phyloP scores from a whole-genome alignment of 306 rosid genomes.

The Argentina anserina region DNA sequence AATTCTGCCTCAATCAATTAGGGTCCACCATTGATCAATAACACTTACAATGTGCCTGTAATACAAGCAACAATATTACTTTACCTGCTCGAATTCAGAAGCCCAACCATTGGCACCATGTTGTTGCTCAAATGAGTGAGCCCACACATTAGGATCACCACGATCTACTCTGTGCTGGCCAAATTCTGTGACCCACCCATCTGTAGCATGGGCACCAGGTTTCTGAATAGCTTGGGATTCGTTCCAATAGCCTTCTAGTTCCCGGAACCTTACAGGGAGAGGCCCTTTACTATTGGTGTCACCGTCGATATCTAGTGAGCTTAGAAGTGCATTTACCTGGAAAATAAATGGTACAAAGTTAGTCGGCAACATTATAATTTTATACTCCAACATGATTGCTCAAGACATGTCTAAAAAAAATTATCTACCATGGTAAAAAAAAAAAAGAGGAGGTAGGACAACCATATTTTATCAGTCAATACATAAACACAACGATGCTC shows the following conservation, averaged over 20 bases:
- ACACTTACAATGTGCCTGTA: not conserved
- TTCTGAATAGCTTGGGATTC: constrained; percentile 80
- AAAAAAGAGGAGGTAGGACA: not conserved
- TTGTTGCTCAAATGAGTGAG: constrained; percentile 78
- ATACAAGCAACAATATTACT: constrained; percentile 13
- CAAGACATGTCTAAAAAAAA: not conserved
- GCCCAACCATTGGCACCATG: constrained; percentile 88
- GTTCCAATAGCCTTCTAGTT: constrained; percentile 86
- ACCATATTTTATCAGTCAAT: not conserved
- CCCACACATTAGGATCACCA: constrained; percentile 79
- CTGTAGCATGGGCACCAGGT: constrained; percentile 51
- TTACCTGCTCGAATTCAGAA: constrained; percentile 91
- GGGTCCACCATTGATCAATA: not conserved
- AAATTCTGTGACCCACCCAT: constrained; percentile 84
- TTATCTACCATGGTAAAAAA: not conserved
- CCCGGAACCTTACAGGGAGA: constrained; percentile 62
- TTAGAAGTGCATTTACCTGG: constrained; percentile 89
- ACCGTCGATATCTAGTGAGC: constrained; percentile 80
- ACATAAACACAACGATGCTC: not conserved
- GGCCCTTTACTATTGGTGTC: constrained; percentile 48
- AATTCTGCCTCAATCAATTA: not conserved
- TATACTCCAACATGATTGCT: not conserved
- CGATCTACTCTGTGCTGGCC: constrained; percentile 49
- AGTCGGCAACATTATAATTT: not conserved
- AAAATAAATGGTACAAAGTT: constrained; percentile 26